phyloP scores from a whole-genome alignment of 257 asterid genomes.

The Lantana camara region DNA sequence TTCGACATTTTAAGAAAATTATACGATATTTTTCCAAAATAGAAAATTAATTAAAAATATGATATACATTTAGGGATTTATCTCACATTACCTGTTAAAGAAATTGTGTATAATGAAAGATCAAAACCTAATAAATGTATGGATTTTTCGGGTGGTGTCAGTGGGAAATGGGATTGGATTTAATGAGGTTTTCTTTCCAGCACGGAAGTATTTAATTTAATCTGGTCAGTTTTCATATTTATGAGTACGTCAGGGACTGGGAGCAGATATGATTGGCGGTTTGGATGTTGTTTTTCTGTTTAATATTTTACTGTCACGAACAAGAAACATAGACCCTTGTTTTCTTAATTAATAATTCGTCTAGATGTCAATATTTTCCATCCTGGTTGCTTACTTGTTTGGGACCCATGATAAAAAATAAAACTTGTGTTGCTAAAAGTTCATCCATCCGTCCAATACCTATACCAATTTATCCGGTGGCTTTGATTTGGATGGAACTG shows the following conservation, averaged over 20 bases:
- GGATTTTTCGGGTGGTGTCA: no score
- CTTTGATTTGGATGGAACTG: no score
- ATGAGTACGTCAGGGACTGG: not conserved
- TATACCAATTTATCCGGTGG: no score
- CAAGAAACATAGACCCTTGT: not conserved
- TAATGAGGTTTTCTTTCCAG: not conserved
- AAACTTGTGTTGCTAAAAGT: not conserved
- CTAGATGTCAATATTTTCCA: no score
- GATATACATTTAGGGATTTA: no score
- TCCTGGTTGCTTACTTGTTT: not conserved
- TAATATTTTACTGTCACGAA: not conserved
- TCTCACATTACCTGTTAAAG: no score
- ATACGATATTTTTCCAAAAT: no score
- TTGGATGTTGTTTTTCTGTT: not conserved
- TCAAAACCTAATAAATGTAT: no score
- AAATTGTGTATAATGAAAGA: no score
- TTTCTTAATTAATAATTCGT: not conserved
- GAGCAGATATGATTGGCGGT: not conserved
- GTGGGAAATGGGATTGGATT: slow-evolving; percentile 7
- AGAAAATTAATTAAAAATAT: no score
- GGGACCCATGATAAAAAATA: no score
- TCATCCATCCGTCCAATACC: not conserved
- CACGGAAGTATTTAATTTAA: not conserved
- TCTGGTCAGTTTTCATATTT: not conserved
- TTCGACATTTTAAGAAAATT: no score